Conservation (phyloP, 2,329 filamentous ascomycete species). For the Coniochaeta prunicola region DNA sequence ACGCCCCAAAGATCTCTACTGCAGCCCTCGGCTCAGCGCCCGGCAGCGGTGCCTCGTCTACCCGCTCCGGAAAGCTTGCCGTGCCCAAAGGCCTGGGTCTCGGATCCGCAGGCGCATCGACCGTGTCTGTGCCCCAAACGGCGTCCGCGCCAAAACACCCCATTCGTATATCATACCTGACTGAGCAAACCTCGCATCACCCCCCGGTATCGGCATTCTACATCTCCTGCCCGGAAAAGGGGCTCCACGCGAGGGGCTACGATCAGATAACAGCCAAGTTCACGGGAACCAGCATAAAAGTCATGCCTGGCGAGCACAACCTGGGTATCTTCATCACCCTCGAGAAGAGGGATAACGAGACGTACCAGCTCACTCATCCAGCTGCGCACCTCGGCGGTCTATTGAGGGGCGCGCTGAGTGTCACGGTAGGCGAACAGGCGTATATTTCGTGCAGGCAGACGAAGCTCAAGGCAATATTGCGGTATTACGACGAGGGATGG, state of each 20-base stretch:
- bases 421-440: conserved; percentile 84
- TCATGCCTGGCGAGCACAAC: conserved; percentile 87
- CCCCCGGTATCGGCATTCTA: conserved; percentile 95
- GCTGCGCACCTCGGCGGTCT: conserved; percentile 88
- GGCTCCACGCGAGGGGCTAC: conserved; percentile 79
- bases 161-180: conserved; percentile 85
- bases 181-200: conserved; percentile 96
- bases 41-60: conserved; percentile 37
- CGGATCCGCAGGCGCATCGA: conserved; percentile 35
- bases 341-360: conserved; percentile 72
- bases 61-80: conserved; percentile 34
- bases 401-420: conserved; percentile 76
- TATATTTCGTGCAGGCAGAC: conserved; percentile 88
- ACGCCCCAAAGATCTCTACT: conserved; percentile 58
- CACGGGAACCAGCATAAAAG: conserved; percentile 88
- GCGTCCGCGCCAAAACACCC: conserved; percentile 32
- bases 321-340: conserved; percentile 91
- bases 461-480: conserved; percentile 81
- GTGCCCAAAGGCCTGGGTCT: conserved; percentile 11
- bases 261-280: conserved; percentile 98
- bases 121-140: conserved; percentile 44
- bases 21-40: conserved; percentile 29
- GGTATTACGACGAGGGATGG: conserved; percentile 94
- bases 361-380: conserved; percentile 92
- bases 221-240: conserved; percentile 85